Percentiles rank a stretch among this genome's conserved stretches.
Conservation (phyloP, 495 filamentous ascomycete genomes). For the Podospora anserina region DNA sequence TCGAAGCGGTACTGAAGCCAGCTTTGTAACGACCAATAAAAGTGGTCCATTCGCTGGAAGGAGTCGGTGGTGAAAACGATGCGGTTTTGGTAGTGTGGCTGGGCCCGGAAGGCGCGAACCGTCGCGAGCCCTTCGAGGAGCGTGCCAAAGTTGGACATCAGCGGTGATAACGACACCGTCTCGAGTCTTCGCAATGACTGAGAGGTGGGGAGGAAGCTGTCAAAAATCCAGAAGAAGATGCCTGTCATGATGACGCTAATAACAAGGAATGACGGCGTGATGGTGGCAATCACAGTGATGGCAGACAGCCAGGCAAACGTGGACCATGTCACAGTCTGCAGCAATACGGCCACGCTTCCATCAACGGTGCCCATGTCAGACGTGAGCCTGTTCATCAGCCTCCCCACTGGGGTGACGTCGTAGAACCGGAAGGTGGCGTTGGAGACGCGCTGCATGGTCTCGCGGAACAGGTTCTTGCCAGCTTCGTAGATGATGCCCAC, state of each 20-base stretch:
- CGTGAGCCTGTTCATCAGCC: constrained; percentile 83
- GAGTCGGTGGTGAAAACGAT: constrained; percentile 73
- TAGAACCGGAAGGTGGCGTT: constrained; percentile 83
- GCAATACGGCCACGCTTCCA: constrained; percentile 68
- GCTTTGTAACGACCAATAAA: constrained; percentile 81
- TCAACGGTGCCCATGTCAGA: constrained; percentile 82
- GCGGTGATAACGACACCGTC: constrained; percentile 76
- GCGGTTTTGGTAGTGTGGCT: constrained; percentile 68
- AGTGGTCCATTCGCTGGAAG: constrained; percentile 90
- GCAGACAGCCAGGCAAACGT: constrained; percentile 67
- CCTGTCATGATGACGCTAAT: constrained; percentile 62
- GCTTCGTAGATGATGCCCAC: constrained; percentile 70
- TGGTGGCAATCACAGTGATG: constrained; percentile 67
- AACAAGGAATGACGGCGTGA: constrained; percentile 69
- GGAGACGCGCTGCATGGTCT: constrained; percentile 65
- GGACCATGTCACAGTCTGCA: constrained; percentile 62
- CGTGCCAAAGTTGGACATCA: constrained; percentile 83
- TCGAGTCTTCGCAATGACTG: constrained; percentile 78
- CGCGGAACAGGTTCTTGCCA: constrained; percentile 66
- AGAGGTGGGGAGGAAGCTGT: constrained; percentile 73
- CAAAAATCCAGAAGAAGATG: constrained; percentile 64
- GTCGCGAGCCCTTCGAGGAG: constrained; percentile 76
- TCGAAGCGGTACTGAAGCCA: constrained; percentile 82
- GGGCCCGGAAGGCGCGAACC: constrained; percentile 70
- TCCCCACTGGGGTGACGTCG: constrained; percentile 77